Conservation (phyloP, 1,139 yeast genomes). For the Candida dubliniensis region DNA sequence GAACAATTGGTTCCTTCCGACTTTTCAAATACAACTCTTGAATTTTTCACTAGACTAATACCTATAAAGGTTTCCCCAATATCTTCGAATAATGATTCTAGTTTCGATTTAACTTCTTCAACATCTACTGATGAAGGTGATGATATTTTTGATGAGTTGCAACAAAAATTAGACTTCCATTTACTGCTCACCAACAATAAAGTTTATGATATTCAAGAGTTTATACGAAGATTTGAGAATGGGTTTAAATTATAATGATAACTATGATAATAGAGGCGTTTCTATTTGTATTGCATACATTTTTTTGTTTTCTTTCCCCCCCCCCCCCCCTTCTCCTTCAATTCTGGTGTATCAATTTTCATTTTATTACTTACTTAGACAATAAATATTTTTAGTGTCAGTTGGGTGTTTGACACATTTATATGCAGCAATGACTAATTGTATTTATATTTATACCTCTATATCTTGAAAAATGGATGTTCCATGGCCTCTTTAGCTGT, state of each 20-base stretch:
- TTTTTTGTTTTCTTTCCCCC: no score
- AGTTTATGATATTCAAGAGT: conserved; percentile 28
- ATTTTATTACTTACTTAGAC: no score
- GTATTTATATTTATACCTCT: conserved; percentile 1
- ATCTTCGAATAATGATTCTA: conserved; percentile 19
- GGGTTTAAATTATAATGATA: conserved; percentile 19
- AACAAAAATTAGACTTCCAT: conserved; percentile 14
- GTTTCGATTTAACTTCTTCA: conserved; percentile 13
- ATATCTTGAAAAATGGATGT: conserved; percentile 53
- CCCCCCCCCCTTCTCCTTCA: no score
- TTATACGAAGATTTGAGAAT: conserved; percentile 23
- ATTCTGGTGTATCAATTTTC: no score
- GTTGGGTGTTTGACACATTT: not conserved
- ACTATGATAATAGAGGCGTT: not conserved
- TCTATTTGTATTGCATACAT: no score
- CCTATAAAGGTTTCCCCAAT: conserved; percentile 17
- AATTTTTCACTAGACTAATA: conserved; percentile 17
- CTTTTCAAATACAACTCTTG: conserved; percentile 12
- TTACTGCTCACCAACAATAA: conserved; percentile 22
- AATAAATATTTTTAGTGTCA: not conserved
- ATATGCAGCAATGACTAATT: not conserved
- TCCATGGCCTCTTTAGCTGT: conserved; percentile 76
- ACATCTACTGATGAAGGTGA: conserved; percentile 13
- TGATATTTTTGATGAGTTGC: conserved; percentile 15
- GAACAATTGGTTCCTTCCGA: conserved; percentile 11